Base-by-base conservation (phyloP, 108 stramenopile species). In the Cylindrotheca closterium region DNA sequence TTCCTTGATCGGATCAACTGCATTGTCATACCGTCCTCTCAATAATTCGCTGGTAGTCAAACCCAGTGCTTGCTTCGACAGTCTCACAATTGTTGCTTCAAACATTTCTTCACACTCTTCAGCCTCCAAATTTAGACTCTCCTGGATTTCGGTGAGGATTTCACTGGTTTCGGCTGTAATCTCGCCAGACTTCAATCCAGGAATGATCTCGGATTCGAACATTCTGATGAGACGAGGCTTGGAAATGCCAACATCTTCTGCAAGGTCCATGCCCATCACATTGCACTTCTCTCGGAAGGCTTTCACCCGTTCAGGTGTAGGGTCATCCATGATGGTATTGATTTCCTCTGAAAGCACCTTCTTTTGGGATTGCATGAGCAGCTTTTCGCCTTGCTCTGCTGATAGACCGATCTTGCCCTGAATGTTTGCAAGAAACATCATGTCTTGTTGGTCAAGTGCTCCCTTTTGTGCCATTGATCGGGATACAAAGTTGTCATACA, bases 371-470 rank as follows among this genome's bases (percentile, higher is more conserved):
- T 78, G 60, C 28, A 84, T 59, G 51, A 95, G 51, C 69, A 95
- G 68, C 57, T 79, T 74, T 58, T 92, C 94, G 26, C 85, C 74
- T 45, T 87, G 64, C 53, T 95, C 87, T 18, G 84, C 71, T 3
- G 91, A 72, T 5, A 95, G 71, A 30, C 84, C 84, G 45, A 95
- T 80, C 80, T 89, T 92, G 25, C 60, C 74, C 65, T 93, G 89
- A 28, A 95, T 91, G 58, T 89, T 91, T 15, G 88, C 88, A 21
- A 95, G 78, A 80, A 91, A 89, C 94, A 95, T 95, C 89, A 95
- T 91, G 51, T 95, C 94, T 70, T 95, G 94, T 71, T 95, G 91
- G 61, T 95, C 94, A 51, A 95, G 65, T 17, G 82, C 56, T 1
- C 82, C 86, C 86, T 95, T 95, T 28, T 76, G 81, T 27, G 71